Conservation (phyloP, 148 eudicot species). For the Fagopyrum esculentum region DNA sequence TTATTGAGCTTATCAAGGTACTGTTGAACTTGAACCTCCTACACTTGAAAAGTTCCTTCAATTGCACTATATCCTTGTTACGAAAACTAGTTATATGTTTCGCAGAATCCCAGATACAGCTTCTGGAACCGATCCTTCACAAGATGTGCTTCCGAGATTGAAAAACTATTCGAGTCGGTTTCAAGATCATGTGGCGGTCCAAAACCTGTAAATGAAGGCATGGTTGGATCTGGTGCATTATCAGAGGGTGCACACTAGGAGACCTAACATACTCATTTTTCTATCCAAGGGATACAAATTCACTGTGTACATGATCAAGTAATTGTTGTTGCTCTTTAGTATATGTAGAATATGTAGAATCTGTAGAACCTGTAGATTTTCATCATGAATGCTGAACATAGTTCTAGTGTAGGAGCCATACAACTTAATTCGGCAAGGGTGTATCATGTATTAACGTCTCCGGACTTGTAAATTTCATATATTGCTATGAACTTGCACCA, state of each 20-base stretch:
- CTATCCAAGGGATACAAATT: neutral
- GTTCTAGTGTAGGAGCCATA: neutral
- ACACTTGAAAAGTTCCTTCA: neutral
- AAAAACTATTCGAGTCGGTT: constrained; percentile 82
- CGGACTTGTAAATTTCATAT: too few species aligned
- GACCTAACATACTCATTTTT: neutral
- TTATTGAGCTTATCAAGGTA: constrained; percentile 94
- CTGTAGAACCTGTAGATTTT: neutral
- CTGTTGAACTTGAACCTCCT: neutral
- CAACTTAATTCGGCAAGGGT: neutral
- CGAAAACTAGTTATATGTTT: neutral
- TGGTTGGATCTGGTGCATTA: constrained; percentile 59
- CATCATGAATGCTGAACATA: neutral
- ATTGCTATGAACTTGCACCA: neutral
- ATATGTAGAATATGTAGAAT: neutral
- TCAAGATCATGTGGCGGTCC: constrained; percentile 95
- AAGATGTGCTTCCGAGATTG: constrained; percentile 92
- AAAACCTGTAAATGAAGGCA: constrained; percentile 66
- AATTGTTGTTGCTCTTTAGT: neutral
- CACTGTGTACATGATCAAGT: neutral
- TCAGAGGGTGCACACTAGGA: constrained; percentile 46
- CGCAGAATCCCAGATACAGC: constrained; percentile 78
- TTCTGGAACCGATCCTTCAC: constrained; percentile 86
- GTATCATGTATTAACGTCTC: neutral
- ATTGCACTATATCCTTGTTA: neutral